A percentile compares a stretch with the other conserved stretches of the same genome.
These are phyloP conservation scores for Gossypium bickii DNA, from an alignment of 345 rosid species.

Conservation along the genomic window DNA sequence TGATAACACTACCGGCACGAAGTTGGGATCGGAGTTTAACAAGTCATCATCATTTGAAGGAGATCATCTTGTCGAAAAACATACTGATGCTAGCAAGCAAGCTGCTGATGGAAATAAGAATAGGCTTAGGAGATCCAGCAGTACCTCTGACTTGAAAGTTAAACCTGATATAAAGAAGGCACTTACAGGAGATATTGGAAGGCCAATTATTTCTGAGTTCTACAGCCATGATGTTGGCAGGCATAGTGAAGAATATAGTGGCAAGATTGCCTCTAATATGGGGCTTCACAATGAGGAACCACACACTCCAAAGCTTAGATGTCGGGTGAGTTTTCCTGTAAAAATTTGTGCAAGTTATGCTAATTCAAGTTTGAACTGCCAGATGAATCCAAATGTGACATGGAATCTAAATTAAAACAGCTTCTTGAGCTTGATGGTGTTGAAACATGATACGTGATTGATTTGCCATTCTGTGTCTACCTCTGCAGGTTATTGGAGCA, in stretches of 20 bases:
- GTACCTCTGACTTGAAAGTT: slow-evolving; percentile 67
- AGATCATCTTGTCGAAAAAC: slow-evolving; percentile 24
- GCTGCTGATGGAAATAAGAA: slow-evolving; percentile 47
- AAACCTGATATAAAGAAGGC: slow-evolving; percentile 43
- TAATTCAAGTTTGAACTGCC: slow-evolving; percentile 8
- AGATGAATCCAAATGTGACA: slow-evolving; percentile 16
- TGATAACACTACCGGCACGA: slow-evolving; percentile 17
- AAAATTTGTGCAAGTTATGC: slow-evolving; percentile 17
- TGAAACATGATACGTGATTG: slow-evolving; percentile 5
- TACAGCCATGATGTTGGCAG: slow-evolving; percentile 50
- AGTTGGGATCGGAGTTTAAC: slow-evolving; percentile 25
- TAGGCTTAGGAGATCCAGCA: slow-evolving; percentile 77
- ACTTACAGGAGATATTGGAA: slow-evolving; percentile 49
- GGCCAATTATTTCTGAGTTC: slow-evolving; percentile 66
- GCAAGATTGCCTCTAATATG: slow-evolving; percentile 34
- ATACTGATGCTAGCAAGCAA: slow-evolving; percentile 22
- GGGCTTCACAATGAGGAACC: slow-evolving; percentile 44
- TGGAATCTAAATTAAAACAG: slow-evolving; percentile 12
- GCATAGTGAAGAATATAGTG: slow-evolving; percentile 28
- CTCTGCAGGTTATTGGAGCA: slow-evolving; percentile 84
- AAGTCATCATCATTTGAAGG: slow-evolving; percentile 33
- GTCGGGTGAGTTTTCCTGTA: slow-evolving; percentile 58
- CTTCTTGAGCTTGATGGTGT: slow-evolving; percentile 22
- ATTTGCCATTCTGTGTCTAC: slow-evolving; percentile 14
- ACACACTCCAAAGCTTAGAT: slow-evolving; percentile 55